These are phyloP conservation scores for Colletotrichum tropicale DNA, from an alignment of 2,329 filamentous ascomycete species.

Conservation along the genomic window DNA sequence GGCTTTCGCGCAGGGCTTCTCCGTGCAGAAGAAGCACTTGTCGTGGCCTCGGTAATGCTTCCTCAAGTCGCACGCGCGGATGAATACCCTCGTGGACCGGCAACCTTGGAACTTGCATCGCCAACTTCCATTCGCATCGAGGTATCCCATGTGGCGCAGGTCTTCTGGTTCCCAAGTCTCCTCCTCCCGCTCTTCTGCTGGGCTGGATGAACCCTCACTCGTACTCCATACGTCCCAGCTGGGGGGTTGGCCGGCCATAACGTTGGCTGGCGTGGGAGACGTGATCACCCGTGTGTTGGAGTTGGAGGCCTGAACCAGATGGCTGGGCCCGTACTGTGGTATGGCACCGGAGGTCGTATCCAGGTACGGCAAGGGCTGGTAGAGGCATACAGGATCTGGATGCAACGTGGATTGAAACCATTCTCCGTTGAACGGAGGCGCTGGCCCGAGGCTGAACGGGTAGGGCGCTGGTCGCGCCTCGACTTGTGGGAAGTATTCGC, in stretches of 20 bases:
- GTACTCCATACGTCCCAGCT: neutral
- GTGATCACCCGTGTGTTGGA: neutral
- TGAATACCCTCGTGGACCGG: neutral
- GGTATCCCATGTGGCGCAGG: slow-evolving; percentile 4
- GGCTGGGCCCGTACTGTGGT: neutral
- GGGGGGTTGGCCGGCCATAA: neutral
- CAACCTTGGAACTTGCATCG: neutral
- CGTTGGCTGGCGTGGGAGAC: neutral
- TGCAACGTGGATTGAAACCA: neutral
- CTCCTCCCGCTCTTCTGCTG: neutral
- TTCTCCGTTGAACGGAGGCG: neutral
- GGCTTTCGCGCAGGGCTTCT: neutral
- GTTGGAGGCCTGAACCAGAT: neutral
- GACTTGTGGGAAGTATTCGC: neutral
- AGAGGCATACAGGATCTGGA: neutral
- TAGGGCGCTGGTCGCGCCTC: neutral
- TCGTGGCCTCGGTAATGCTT: slow-evolving; percentile 8
- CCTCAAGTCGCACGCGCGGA: slow-evolving; percentile 3
- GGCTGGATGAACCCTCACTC: neutral
- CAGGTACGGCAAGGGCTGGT: neutral
- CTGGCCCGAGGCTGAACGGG: neutral
- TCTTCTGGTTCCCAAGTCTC: slow-evolving; percentile 1
- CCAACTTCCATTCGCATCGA: slow-evolving; percentile 3
- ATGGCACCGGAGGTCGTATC: neutral
- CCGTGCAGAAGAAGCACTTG: slow-evolving; percentile 7